Percentiles rank a stretch among this genome's conserved stretches.
Conservation (phyloP, 2,329 filamentous ascomycete species). For the Fusarium humuli region DNA sequence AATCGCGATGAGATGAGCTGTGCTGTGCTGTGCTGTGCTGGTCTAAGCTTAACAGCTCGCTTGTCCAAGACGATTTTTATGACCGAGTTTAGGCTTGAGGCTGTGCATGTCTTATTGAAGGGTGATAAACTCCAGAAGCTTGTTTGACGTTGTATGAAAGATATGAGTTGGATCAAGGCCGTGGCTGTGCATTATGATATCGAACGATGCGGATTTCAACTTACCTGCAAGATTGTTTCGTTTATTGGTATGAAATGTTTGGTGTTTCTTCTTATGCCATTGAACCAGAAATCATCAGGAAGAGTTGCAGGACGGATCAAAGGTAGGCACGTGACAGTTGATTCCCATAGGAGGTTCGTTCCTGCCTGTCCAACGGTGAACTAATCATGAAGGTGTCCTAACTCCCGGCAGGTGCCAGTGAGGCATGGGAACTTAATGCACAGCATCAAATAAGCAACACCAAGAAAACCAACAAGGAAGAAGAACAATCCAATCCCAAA, state of each 20-base stretch:
- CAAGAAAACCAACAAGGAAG: neutral
- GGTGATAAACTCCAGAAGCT: conserved; percentile 9
- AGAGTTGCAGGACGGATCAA: neutral
- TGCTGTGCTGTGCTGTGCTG: neutral
- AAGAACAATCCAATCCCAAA: neutral
- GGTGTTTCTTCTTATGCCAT: neutral
- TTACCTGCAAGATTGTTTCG: neutral
- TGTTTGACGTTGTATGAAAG: conserved; percentile 2
- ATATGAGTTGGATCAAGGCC: neutral
- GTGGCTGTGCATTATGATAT: conserved; percentile 13
- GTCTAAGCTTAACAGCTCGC: conserved; percentile 8
- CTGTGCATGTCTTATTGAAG: conserved; percentile 14
- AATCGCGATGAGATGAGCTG: conserved; percentile 25
- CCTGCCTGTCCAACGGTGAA: neutral
- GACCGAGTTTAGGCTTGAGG: conserved; percentile 4
- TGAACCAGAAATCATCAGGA: neutral
- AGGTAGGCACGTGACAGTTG: neutral
- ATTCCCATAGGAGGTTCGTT: neutral
- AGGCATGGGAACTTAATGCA: neutral
- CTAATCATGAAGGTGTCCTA: neutral
- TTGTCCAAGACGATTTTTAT: conserved; percentile 8
- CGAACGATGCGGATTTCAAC: neutral
- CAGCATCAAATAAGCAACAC: neutral
- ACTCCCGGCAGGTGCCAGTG: neutral
- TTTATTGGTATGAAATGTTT: neutral